Conservation (phyloP, 2,329 filamentous ascomycete species). For the Chalara sp. region DNA sequence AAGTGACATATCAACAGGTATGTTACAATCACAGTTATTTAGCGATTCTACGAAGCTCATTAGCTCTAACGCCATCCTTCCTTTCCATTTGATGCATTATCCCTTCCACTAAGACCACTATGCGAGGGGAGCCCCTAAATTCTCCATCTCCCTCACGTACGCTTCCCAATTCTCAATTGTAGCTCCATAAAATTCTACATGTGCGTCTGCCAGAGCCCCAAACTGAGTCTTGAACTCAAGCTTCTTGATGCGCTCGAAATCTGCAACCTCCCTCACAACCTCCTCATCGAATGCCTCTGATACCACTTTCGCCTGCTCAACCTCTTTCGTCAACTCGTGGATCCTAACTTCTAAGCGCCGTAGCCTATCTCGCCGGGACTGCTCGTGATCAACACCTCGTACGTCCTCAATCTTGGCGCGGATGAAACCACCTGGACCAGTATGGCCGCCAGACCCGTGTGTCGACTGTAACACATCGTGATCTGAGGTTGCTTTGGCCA, state of each 20-base stretch:
- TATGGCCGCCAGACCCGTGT: conserved; percentile 53
- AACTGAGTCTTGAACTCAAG: conserved; percentile 86
- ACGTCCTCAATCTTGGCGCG: conserved; percentile 95
- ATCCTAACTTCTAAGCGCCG: conserved; percentile 90
- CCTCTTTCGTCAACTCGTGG: conserved; percentile 82
- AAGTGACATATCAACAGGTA: too few species aligned
- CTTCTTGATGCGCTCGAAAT: conserved; percentile 96
- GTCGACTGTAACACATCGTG: conserved; percentile 62
- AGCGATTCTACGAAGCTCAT: too few species aligned
- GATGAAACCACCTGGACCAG: conserved; percentile 79
- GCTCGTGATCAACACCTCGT: conserved; percentile 92
- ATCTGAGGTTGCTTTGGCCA: conserved; percentile 82
- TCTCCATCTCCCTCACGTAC: conserved; percentile 85
- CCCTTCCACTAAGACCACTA: conserved; percentile 64
- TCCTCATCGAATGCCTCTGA: conserved; percentile 94
- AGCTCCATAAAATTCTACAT: conserved; percentile 78
- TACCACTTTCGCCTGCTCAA: conserved; percentile 78
- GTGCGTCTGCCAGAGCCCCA: conserved; percentile 73
- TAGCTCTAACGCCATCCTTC: too few species aligned
- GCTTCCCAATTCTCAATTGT: conserved; percentile 80
- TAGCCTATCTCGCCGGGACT: conserved; percentile 76
- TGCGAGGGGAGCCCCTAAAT: conserved; percentile 45
- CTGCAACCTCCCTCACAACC: conserved; percentile 83
- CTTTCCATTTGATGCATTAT: background rate
- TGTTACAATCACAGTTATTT: too few species aligned